Evolutionary conservation across 345 rosid genomes (phyloP), one percentile per base, ranked within the genome.

Genomic region (Rhodamnia rubescens): DNA sequence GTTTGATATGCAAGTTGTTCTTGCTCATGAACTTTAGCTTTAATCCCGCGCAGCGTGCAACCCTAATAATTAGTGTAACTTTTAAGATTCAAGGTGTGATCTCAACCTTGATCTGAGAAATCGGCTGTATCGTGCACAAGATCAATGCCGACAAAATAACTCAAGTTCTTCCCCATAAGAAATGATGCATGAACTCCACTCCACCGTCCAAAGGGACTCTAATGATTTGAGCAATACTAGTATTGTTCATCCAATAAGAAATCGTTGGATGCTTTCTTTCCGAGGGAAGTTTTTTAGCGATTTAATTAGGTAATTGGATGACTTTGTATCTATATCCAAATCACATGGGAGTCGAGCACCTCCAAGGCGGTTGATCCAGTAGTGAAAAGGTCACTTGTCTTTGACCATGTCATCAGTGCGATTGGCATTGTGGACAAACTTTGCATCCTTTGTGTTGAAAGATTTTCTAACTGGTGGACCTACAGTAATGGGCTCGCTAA

Each of bases 371-470:
- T 61, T 61, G 74, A 27, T 29, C 10, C 29, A 8, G 1, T 27
- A 1, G 24, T 32, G 3, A 32, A 32, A 69, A 2, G 1, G 1
- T 69, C 24, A 16, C 13, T 4, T 1, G 11, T 59, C 36, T 27
- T 59, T 8, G 7, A 59, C 1, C 11, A 16, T 32, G 11, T 29
- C 3, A 8, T 0, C 0, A 18, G 0, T 36, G 6, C 9, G 26
- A 36, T 8, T 36, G 14, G 1, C 1, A 1, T 69, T 0, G 1
- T 36, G 5, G 0, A 10, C 3, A 2, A 69, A 69, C 3, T 21
- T 36, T 18, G 16, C 1, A 18, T 2, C 2, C 1, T 64, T 64
- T 32, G 11, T 36, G 18, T 69, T 2, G 0, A 69, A 44, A 69
- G 5, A 69, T 1, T 4, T 20, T 11, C 5, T 36, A 50, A 3